phyloP scores from a whole-genome alignment of 495 filamentous ascomycete genomes.

The Amniculicola lignicola region DNA sequence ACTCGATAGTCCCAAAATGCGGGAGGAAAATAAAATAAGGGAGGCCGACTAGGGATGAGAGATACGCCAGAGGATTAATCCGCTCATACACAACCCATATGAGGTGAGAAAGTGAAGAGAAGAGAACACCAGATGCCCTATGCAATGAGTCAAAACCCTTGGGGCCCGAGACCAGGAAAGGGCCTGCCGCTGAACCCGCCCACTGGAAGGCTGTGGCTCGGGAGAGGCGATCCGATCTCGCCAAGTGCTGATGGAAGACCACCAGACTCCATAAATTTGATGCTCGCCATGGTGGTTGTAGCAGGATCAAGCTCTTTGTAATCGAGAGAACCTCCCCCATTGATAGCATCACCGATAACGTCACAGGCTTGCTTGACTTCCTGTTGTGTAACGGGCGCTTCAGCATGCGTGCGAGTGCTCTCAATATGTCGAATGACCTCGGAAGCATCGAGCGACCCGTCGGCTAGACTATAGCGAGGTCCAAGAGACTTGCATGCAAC shows the following conservation, averaged over 20 bases:
- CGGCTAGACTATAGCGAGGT: conserved; percentile 37
- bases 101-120: not conserved
- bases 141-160: conserved; percentile 8
- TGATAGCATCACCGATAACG: conserved; percentile 79
- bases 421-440: conserved; percentile 66
- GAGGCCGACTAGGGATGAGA: too few relatives aligned
- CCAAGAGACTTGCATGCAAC: conserved; percentile 59
- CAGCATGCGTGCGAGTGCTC: conserved; percentile 51
- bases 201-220: conserved; percentile 36
- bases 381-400: conserved; percentile 58
- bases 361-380: conserved; percentile 90
- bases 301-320: conserved; percentile 10
- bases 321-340: conserved; percentile 82
- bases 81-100: too few relatives aligned
- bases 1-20: too few relatives aligned
- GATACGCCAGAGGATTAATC: too few relatives aligned
- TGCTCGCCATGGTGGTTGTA: not conserved
- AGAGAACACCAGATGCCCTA: not conserved
- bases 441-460: conserved; percentile 65
- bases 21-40: too few relatives aligned
- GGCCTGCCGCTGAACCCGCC: conserved; percentile 33
- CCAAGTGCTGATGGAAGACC: conserved; percentile 33
- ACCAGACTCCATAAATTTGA: conserved; percentile 26
- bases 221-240: conserved; percentile 45
- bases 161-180: conserved; percentile 28